phyloP scores from a whole-genome alignment of 1,284 basidiomycete genomes.

The Xerocomus amazonicus region DNA sequence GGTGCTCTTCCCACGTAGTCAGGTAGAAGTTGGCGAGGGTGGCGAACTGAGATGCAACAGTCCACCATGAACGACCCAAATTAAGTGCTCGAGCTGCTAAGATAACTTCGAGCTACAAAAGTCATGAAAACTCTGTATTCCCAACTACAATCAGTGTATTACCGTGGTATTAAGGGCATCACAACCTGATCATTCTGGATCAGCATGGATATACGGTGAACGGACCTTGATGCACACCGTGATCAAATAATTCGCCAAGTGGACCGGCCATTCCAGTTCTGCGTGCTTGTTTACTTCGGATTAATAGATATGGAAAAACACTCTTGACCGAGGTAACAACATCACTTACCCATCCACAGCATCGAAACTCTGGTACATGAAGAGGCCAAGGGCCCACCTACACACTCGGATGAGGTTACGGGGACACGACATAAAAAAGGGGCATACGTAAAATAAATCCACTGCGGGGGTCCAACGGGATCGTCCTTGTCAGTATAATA shows the following conservation, averaged over 20 bases:
- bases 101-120: slow-evolving; percentile 73
- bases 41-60: slow-evolving; percentile 81
- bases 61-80: slow-evolving; percentile 94
- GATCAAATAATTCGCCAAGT: slow-evolving; percentile 95
- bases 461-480: slow-evolving; percentile 63
- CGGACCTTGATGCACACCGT: slow-evolving; percentile 52
- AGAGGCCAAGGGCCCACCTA: slow-evolving; percentile 89
- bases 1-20: slow-evolving; percentile 97
- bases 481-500: slow-evolving; percentile 69
- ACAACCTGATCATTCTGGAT: slow-evolving; percentile 49
- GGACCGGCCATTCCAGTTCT: slow-evolving; percentile 95
- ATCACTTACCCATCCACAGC: slow-evolving; percentile 75
- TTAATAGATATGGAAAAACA: background rate
- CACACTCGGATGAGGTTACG: slow-evolving; percentile 3
- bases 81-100: slow-evolving; percentile 85
- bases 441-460: slow-evolving; percentile 83
- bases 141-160: slow-evolving; percentile 19
- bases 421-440: background rate
- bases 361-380: slow-evolving; percentile 89
- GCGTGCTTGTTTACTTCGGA: slow-evolving; percentile 86
- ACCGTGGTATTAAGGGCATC: slow-evolving; percentile 95
- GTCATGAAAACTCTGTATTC: background rate
- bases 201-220: background rate
- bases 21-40: slow-evolving; percentile 94
- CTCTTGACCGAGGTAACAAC: background rate